Conservation (phyloP, 257 asterid genomes). For the Nicotiana otophora region DNA sequence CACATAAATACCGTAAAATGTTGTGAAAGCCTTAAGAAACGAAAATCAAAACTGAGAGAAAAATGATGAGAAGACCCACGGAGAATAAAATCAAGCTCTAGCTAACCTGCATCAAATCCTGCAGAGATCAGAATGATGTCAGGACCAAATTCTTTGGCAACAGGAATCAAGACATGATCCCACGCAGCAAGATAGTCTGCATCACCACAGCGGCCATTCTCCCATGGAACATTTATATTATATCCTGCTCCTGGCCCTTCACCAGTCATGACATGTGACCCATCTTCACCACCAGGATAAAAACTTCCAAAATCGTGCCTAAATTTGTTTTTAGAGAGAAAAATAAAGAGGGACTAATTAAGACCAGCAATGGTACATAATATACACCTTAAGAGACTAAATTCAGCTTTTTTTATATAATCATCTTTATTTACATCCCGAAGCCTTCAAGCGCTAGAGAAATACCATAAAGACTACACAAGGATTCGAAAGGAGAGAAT, state of each 20-base stretch:
- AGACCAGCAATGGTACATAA: slow-evolving; percentile 2
- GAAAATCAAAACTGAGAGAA: not conserved
- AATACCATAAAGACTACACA: not conserved
- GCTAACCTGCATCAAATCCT: slow-evolving; percentile 96
- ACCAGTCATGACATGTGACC: slow-evolving; percentile 75
- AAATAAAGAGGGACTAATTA: not conserved
- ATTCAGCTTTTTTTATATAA: not conserved
- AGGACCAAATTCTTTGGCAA: slow-evolving; percentile 82
- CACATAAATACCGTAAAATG: not conserved
- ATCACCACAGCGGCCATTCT: slow-evolving; percentile 72
- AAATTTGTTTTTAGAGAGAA: not conserved
- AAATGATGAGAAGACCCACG: not conserved
- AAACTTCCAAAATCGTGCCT: slow-evolving; percentile 76
- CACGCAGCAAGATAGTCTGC: slow-evolving; percentile 95
- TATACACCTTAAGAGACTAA: not conserved
- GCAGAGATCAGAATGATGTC: slow-evolving; percentile 81
- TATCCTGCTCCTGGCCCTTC: slow-evolving; percentile 84
- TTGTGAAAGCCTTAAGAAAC: not conserved
- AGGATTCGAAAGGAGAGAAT: not conserved
- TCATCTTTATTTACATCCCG: not conserved
- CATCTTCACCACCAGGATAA: slow-evolving; percentile 77
- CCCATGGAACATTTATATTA: slow-evolving; percentile 97
- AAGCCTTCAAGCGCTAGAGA: not conserved
- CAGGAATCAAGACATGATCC: slow-evolving; percentile 85
- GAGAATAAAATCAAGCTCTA: slow-evolving; percentile 3